Evolutionary conservation across 2,329 filamentous ascomycete genomes (phyloP).

Genomic region (Epichloe coenophiala): DNA sequence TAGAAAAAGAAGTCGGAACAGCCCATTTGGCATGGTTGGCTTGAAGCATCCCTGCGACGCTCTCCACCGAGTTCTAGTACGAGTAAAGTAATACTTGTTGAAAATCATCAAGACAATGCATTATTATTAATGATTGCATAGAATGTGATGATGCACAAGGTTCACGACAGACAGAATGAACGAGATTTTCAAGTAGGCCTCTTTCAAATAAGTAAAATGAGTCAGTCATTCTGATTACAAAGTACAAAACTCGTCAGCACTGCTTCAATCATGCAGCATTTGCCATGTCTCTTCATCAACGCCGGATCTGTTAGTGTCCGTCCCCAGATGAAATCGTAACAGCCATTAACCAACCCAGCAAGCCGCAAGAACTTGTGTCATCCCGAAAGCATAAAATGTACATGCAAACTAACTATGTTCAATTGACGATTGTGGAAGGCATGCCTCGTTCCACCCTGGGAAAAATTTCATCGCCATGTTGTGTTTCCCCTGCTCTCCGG

Average conservation of each 20-base stretch:
- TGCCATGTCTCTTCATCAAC: not conserved
- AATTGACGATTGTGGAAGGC: not conserved
- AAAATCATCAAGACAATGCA: too few relatives aligned
- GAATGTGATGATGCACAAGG: not conserved
- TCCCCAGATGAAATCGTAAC: not conserved
- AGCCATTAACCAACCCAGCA: not conserved
- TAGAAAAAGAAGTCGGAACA: too few relatives aligned
- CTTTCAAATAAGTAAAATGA: not conserved
- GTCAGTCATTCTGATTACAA: not conserved
- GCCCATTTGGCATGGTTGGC: too few relatives aligned
- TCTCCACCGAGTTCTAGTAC: too few relatives aligned
- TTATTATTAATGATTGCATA: too few relatives aligned
- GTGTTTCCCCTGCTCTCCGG: conserved; percentile 17
- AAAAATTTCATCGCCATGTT: conserved; percentile 17
- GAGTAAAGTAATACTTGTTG: too few relatives aligned
- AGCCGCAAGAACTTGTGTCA: not conserved
- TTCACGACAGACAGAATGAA: not conserved
- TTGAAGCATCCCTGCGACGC: too few relatives aligned
- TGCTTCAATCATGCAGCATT: not conserved
- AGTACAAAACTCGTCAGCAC: not conserved
- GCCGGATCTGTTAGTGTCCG: not conserved
- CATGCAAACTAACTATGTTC: not conserved
- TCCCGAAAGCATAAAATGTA: not conserved
- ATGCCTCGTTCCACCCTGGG: not conserved
- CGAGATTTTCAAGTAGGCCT: too few relatives aligned